Evolutionary conservation across 495 filamentous ascomycete genomes (phyloP).

Genomic region (Trichoderma asperelloides): DNA sequence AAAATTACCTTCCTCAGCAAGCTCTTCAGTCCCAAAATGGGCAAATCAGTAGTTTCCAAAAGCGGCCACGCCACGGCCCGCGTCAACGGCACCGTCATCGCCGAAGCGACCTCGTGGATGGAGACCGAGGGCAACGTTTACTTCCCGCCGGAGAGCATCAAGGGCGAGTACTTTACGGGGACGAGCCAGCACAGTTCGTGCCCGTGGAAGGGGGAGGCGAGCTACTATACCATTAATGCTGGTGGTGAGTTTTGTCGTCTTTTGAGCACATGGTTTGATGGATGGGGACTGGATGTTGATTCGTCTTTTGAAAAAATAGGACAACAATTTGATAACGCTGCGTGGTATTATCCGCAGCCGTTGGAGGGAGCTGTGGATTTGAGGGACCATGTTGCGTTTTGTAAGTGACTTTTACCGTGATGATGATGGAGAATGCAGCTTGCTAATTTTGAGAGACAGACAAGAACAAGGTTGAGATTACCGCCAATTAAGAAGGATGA

Average conservation of each 20-base stretch:
- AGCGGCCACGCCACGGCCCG: slow-evolving; percentile 9
- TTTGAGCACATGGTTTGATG: neutral
- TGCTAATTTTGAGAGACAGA: slow-evolving; percentile 21
- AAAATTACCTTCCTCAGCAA: neutral
- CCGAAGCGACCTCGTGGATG: slow-evolving; percentile 37
- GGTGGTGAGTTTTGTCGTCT: slow-evolving; percentile 36
- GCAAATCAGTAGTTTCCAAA: neutral
- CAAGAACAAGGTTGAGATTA: slow-evolving; percentile 34
- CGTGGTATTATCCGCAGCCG: slow-evolving; percentile 59
- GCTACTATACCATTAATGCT: slow-evolving; percentile 55
- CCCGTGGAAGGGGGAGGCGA: slow-evolving; percentile 62
- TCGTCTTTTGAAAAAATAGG: slow-evolving; percentile 20
- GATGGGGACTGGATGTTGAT: neutral
- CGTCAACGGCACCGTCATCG: slow-evolving; percentile 3
- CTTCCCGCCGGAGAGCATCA: slow-evolving; percentile 41
- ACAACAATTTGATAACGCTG: slow-evolving; percentile 48
- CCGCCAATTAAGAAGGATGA: neutral
- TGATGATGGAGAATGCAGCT: neutral
- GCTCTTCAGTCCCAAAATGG: neutral
- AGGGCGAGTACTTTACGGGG: slow-evolving; percentile 29
- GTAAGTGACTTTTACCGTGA: slow-evolving; percentile 31
- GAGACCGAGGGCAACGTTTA: slow-evolving; percentile 68
- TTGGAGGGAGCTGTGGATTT: slow-evolving; percentile 48
- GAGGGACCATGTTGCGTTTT: slow-evolving; percentile 59
- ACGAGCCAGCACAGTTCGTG: slow-evolving; percentile 41